Base-by-base conservation (phyloP, 176 grass and related monocot species). In the Leersia perrieri region DNA sequence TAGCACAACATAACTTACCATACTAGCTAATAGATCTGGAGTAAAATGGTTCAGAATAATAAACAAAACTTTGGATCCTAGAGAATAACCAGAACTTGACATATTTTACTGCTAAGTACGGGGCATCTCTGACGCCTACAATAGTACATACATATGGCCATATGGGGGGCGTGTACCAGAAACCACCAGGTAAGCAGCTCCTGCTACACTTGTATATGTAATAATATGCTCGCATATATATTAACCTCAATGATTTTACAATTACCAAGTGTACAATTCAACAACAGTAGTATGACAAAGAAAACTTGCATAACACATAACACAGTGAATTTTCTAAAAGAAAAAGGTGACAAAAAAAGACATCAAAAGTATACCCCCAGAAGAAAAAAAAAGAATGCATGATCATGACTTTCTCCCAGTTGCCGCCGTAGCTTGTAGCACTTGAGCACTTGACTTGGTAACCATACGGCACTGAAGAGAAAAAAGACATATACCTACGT, bases 21-120 rank as follows among this genome's bases (percentile, higher is more conserved):
- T 29, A 35, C 49, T 44, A 66, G 49, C 27, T 67, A n/a, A n/a
- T n/a, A n/a, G 33, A 53, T 83, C 22, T 71, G 65, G 40, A 58
- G 27, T 25, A 30, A 36, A 72, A 13, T 10, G 1, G 57, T 2
- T 41, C 18, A 39, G 39, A 47, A 67, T 73, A 83, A 78, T 58
- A 76, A 67, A 75, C 40, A 14, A 66, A 11, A 35, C 45, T 83
- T 61, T 51, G 86, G 80, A 84, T 79, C 75, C 80, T 60, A 83
- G 80, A 66, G 80, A 88, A 83, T 68, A 79, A 74, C 23, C 75
- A 35, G n/a, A 60, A 12, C 49, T 84, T 45, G 5, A 9, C 32
- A 32, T 88, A 88, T 79, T 88, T 16, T 74, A 79, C 20, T 31
- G 45, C 74, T n/a, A 82, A 78, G 41, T 20, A 73, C 18, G 25